Percentiles rank a stretch among this genome's conserved stretches.
Evolutionary conservation across 371 early-diverging fungal genomes (phyloP).

Genomic region (Mucor saturninus): DNA sequence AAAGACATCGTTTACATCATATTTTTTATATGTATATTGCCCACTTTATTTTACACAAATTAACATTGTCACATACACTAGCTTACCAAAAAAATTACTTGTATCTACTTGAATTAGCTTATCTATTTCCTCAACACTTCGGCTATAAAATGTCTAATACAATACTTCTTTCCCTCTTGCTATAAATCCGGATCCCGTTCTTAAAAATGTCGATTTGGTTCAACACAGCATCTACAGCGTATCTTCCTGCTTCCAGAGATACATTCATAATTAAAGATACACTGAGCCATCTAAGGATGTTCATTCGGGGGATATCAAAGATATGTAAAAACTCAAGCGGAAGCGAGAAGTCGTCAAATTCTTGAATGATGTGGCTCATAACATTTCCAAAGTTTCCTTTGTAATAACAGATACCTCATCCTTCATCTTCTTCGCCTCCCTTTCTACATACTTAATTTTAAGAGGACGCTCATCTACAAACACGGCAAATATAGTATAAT

Average conservation of each 20-base stretch:
- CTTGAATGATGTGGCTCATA: not conserved
- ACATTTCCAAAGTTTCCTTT: not conserved
- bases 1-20: too few species aligned
- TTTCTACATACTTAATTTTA: not conserved
- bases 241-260: constrained; percentile 59
- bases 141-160: constrained; percentile 50
- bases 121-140: constrained; percentile 38
- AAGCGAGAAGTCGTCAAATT: constrained; percentile 51
- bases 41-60: too few species aligned
- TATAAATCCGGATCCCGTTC: constrained; percentile 59
- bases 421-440: too few species aligned
- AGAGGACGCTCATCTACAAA: constrained; percentile 10
- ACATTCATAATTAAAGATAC: constrained; percentile 64
- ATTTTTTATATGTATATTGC: too few species aligned
- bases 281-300: constrained; percentile 69
- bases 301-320: constrained; percentile 69
- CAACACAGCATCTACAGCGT: constrained; percentile 61
- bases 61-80: too few species aligned
- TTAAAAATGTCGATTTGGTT: constrained; percentile 59
- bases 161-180: constrained; percentile 56
- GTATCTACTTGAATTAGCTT: constrained; percentile 45
- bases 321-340: constrained; percentile 59
- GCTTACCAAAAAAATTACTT: constrained; percentile 33
- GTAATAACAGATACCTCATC: constrained; percentile 4
- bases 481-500: constrained; percentile 49